These are phyloP conservation scores for Torrubiellomyces zombiae DNA, from an alignment of 2,329 filamentous ascomycete genomes.

Conservation along the genomic window DNA sequence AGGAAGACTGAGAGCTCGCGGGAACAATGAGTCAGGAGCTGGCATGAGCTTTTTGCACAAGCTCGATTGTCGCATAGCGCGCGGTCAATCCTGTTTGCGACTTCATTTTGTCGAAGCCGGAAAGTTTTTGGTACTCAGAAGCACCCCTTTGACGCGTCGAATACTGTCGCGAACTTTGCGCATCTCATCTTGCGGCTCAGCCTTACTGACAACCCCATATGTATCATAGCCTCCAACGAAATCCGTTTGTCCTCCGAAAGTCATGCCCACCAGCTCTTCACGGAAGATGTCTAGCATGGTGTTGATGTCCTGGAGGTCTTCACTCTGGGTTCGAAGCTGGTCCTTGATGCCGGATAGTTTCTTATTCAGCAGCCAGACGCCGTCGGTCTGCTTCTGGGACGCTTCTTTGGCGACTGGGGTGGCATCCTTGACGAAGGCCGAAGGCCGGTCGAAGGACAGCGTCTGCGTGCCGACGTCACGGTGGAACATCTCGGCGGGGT, in stretches of 20 bases:
- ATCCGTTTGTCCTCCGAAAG: constrained; percentile 24
- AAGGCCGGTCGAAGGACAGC: constrained; percentile 43
- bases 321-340: constrained; percentile 25
- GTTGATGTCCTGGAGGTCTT: constrained; percentile 33
- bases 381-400: constrained; percentile 22
- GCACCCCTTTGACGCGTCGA: constrained; percentile 59
- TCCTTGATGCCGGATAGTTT: constrained; percentile 26
- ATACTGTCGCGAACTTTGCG: constrained; percentile 60
- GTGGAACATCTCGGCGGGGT: constrained; percentile 67
- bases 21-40: too few species aligned
- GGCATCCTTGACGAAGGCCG: constrained; percentile 12
- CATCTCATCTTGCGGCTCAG: constrained; percentile 52
- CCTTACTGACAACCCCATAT: constrained; percentile 25
- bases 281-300: constrained; percentile 39
- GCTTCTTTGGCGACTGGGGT: constrained; percentile 6
- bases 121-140: constrained; percentile 61
- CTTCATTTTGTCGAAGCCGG: constrained; percentile 26
- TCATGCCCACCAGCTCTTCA: constrained; percentile 48
- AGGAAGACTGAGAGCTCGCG: constrained; percentile 3
- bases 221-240: constrained; percentile 22
- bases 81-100: too few species aligned
- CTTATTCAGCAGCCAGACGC: constrained; percentile 25
- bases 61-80: too few species aligned
- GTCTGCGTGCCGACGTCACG: constrained; percentile 70
- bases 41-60: too few species aligned